A percentile compares a stretch with the other conserved stretches of the same genome.
Evolutionary conservation across 2,329 filamentous ascomycete species (phyloP).

Genomic region (Penicillium sp.): DNA sequence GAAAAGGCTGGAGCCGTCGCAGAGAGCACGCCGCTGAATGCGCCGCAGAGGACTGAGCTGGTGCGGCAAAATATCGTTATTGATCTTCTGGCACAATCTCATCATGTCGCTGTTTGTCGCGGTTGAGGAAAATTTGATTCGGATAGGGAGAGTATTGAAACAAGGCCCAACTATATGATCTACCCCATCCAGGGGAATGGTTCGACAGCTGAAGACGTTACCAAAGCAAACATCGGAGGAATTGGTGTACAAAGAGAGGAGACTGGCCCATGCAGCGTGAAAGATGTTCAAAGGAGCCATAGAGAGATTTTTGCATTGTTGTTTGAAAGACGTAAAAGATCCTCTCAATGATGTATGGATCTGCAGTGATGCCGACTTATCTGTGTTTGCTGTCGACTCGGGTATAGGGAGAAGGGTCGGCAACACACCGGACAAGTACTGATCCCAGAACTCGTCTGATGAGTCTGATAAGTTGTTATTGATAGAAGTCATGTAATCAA

Average conservation of each 20-base stretch:
- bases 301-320: conserved; percentile 53
- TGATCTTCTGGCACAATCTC: conserved; percentile 60
- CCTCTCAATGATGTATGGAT: conserved; percentile 28
- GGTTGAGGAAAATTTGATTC: conserved; percentile 53
- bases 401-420: conserved; percentile 38
- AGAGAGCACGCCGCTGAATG: conserved; percentile 58
- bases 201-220: conserved; percentile 78
- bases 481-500: conserved; percentile 57
- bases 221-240: conserved; percentile 77
- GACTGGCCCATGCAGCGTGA: conserved; percentile 70
- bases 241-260: conserved; percentile 58
- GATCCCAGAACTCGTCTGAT: conserved; percentile 66
- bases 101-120: conserved; percentile 59
- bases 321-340: conserved; percentile 50
- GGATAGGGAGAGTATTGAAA: conserved; percentile 82
- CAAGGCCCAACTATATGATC: conserved; percentile 80
- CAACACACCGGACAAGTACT: conserved; percentile 54
- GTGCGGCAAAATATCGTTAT: conserved; percentile 61
- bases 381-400: not conserved
- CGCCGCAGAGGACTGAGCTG: conserved; percentile 74
- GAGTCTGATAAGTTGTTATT: conserved; percentile 52
- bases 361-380: conserved; percentile 16
- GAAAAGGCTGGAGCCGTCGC: conserved; percentile 61
- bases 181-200: conserved; percentile 62
- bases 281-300: conserved; percentile 65